A percentile compares a stretch with the other conserved stretches of the same genome.
phyloP scores from a whole-genome alignment of 768 basidiomycete genomes.

The Pleurotus salmoneostramineus region DNA sequence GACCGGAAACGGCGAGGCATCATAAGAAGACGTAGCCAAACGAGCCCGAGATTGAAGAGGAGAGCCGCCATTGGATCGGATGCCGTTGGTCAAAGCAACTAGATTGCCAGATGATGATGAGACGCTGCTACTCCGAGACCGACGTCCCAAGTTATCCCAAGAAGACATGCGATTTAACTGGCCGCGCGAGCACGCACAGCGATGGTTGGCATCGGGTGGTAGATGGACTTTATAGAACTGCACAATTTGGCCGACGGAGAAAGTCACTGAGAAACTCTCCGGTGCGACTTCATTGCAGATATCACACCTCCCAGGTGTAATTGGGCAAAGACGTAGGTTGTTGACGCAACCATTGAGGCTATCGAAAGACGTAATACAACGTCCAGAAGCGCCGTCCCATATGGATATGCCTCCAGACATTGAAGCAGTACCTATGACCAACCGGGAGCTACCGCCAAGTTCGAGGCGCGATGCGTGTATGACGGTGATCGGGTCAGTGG shows the following conservation, averaged over 20 bases:
- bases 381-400: conserved; percentile 69
- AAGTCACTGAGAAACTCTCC: conserved; percentile 62
- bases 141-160: conserved; percentile 34
- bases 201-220: conserved; percentile 46
- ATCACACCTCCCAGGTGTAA: conserved; percentile 53
- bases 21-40: conserved; percentile 38
- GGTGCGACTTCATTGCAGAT: conserved; percentile 66
- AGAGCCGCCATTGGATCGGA: conserved; percentile 34
- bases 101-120: conserved; percentile 23
- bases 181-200: conserved; percentile 63
- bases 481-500: conserved; percentile 46
- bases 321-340: conserved; percentile 56
- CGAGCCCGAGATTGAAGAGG: conserved; percentile 47
- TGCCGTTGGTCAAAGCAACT: background rate
- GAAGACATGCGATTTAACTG: conserved; percentile 40
- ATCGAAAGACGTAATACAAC: conserved; percentile 60
- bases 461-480: conserved; percentile 51
- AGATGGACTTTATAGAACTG: conserved; percentile 62
- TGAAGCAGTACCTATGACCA: conserved; percentile 61
- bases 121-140: conserved; percentile 63
- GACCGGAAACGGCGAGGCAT: conserved; percentile 65
- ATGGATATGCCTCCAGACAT: conserved; percentile 66
- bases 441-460: conserved; percentile 42
- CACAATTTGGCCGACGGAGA: conserved; percentile 63
- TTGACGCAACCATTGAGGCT: conserved; percentile 55